Evolutionary conservation across 139 green algal genomes (phyloP).

Genomic region (Tetradesmus obliquus): DNA sequence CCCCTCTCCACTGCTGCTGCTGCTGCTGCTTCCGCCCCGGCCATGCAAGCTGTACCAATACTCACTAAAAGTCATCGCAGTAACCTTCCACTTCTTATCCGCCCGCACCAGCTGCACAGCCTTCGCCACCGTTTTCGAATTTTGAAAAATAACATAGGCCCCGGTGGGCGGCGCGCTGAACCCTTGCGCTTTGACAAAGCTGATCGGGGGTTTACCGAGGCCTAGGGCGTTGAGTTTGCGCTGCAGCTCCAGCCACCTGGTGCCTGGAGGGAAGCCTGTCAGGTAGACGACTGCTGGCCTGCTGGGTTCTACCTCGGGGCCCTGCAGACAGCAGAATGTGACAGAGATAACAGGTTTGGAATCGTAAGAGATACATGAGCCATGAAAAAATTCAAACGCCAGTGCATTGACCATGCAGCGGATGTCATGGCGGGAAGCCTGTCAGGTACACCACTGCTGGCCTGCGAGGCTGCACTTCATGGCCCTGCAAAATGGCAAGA

Average conservation of each 20-base stretch:
- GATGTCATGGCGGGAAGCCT: neutral
- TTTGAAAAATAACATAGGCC: neutral
- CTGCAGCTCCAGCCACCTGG: constrained; percentile 11
- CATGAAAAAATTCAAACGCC: too few relatives aligned
- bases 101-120: neutral
- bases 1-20: neutral
- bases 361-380: neutral
- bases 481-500: constrained; percentile 32
- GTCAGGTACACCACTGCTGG: constrained; percentile 48
- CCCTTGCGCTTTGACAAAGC: neutral
- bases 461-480: constrained; percentile 31
- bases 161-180: neutral
- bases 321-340: constrained; percentile 40
- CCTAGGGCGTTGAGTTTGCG: neutral
- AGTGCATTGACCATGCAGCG: too few relatives aligned
- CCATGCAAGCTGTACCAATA: constrained; percentile 3
- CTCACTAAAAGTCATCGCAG: neutral
- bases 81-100: neutral
- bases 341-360: neutral
- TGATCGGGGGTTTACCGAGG: neutral
- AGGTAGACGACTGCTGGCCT: constrained; percentile 52
- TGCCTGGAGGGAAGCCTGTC: constrained; percentile 18
- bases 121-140: neutral
- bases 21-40: neutral
- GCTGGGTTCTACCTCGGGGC: constrained; percentile 36